phyloP scores from a whole-genome alignment of 306 rosid species.

The Sphenostylis stenocarpa region DNA sequence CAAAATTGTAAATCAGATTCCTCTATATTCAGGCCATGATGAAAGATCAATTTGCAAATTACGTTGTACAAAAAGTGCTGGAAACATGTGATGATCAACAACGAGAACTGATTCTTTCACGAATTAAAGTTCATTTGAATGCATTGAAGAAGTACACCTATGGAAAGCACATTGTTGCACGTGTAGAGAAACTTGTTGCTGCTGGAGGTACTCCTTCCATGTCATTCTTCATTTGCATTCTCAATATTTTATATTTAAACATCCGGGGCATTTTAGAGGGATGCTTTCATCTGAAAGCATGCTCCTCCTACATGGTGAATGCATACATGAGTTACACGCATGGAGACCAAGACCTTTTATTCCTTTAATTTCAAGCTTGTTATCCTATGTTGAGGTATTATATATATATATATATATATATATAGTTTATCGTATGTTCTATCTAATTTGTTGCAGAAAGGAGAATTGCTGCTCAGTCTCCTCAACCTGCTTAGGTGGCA shows the following conservation, averaged over 20 bases:
- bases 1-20: not conserved
- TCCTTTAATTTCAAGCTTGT: not conserved
- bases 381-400: not conserved
- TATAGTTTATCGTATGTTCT: not conserved
- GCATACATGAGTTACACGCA: not conserved
- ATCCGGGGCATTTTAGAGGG: not conserved
- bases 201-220: slow-evolving; percentile 70
- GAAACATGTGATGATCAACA: slow-evolving; percentile 97
- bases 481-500: slow-evolving; percentile 66
- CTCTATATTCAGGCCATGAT: slow-evolving; percentile 59
- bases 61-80: slow-evolving; percentile 93
- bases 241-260: not conserved
- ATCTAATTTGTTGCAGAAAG: slow-evolving; percentile 64
- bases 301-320: not conserved
- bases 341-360: not conserved
- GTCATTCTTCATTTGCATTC: slow-evolving; percentile 5
- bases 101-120: slow-evolving; percentile 87
- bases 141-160: slow-evolving; percentile 95
- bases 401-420: not conserved
- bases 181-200: slow-evolving; percentile 98
- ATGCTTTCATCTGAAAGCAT: not conserved
- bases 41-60: slow-evolving; percentile 97
- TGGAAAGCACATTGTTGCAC: slow-evolving; percentile 92
- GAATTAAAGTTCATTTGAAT: slow-evolving; percentile 94
- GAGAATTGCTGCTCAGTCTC: slow-evolving; percentile 94